These are phyloP conservation scores for Achaetomium macrosporum DNA, from an alignment of 2,329 filamentous ascomycete genomes.

Conservation along the genomic window DNA sequence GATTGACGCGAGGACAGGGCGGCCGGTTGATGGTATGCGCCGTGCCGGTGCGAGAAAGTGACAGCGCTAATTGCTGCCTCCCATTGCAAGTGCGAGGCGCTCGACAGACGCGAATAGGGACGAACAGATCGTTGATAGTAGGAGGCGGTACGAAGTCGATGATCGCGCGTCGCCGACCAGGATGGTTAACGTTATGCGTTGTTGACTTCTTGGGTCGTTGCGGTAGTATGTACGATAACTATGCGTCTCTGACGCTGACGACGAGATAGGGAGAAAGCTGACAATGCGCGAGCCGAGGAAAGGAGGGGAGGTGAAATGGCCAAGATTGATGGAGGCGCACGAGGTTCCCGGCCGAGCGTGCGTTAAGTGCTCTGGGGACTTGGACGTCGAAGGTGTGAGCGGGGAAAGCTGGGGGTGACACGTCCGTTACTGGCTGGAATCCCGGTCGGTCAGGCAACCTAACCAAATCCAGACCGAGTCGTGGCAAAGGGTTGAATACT, in stretches of 20 bases:
- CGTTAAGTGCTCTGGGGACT: conserved; percentile 10
- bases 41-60: conserved; percentile 18
- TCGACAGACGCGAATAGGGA: conserved; percentile 13
- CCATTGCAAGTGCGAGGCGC: conserved; percentile 23
- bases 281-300: background rate
- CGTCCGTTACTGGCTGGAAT: conserved; percentile 24
- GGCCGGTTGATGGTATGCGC: conserved; percentile 9
- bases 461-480: conserved; percentile 19
- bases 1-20: conserved; percentile 5
- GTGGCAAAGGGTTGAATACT: conserved; percentile 15
- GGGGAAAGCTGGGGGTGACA: conserved; percentile 25
- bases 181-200: background rate
- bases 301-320: conserved; percentile 17
- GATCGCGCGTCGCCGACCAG: conserved; percentile 14
- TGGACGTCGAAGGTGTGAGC: conserved; percentile 19
- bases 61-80: conserved; percentile 23
- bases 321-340: conserved; percentile 21
- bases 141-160: background rate
- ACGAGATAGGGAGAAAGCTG: conserved; percentile 4
- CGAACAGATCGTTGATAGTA: conserved; percentile 4
- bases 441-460: conserved; percentile 19
- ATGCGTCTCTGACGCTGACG: conserved; percentile 14
- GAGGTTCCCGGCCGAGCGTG: conserved; percentile 20
- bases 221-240: background rate
- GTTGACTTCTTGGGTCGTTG: background rate